Percentiles rank a stretch among this genome's conserved stretches.
Evolutionary conservation across 176 grass and related monocot genomes (phyloP).

Genomic region (Aegilops sharonensis): DNA sequence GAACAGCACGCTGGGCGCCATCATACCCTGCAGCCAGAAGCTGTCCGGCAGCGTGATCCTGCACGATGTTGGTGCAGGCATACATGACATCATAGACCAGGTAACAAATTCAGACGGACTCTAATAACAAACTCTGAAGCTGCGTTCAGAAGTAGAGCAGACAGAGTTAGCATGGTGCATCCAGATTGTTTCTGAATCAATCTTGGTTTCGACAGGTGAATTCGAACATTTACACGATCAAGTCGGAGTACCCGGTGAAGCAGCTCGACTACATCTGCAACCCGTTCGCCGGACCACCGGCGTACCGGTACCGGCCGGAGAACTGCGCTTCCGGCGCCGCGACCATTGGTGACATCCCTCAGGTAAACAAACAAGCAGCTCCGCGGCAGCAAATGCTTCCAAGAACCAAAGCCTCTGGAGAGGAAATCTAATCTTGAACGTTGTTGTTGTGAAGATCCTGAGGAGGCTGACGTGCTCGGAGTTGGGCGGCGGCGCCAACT

Average conservation of each 20-base stretch:
- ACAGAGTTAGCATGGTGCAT: not conserved
- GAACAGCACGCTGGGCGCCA: slow-evolving; percentile 80
- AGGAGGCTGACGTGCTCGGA: slow-evolving; percentile 77
- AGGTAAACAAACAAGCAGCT: slow-evolving; percentile 36
- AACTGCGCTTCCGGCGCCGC: slow-evolving; percentile 70
- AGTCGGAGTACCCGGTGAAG: slow-evolving; percentile 49
- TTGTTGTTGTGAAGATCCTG: slow-evolving; percentile 47
- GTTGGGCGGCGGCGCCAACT: slow-evolving; percentile 39
- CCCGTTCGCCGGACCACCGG: slow-evolving; percentile 79
- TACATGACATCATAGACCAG: slow-evolving; percentile 82
- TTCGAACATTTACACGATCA: slow-evolving; percentile 66
- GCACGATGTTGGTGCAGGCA: slow-evolving; percentile 55
- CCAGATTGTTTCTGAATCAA: slow-evolving; percentile 1
- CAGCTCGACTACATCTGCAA: slow-evolving; percentile 83
- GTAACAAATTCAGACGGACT: not conserved
- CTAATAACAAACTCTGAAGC: not conserved
- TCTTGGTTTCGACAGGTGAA: slow-evolving; percentile 52
- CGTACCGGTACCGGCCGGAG: slow-evolving; percentile 66
- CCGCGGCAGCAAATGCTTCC: not conserved
- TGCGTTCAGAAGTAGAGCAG: not conserved
- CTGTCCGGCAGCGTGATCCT: slow-evolving; percentile 43
- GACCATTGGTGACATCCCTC: slow-evolving; percentile 83
- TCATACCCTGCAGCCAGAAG: slow-evolving; percentile 65
- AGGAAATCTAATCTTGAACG: not conserved
- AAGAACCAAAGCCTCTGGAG: not conserved